A percentile compares a stretch with the other conserved stretches of the same genome.
Evolutionary conservation across 2,329 filamentous ascomycete species (phyloP).

Genomic region (Ophiostoma sp.): DNA sequence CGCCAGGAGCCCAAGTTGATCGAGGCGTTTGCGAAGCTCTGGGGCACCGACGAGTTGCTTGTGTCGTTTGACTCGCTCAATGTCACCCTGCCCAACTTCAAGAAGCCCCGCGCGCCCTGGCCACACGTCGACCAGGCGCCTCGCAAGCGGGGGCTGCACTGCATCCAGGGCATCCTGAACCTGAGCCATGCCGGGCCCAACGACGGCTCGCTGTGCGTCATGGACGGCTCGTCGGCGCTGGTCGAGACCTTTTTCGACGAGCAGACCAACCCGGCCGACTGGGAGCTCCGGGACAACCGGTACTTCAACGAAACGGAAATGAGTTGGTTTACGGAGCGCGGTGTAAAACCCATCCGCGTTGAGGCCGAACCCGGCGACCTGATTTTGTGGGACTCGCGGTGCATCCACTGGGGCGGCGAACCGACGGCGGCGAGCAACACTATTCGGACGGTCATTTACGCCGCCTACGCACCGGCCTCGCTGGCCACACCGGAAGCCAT

Average conservation of each 20-base stretch:
- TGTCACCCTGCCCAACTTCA: constrained; percentile 24
- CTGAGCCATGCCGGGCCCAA: constrained; percentile 22
- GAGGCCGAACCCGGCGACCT: constrained; percentile 40
- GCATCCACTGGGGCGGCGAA: constrained; percentile 41
- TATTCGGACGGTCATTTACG: constrained; percentile 40
- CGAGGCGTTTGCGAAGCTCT: constrained; percentile 42
- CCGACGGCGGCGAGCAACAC: constrained; percentile 33
- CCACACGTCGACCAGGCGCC: constrained; percentile 26
- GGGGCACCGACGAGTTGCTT: constrained; percentile 40
- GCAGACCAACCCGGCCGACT: constrained; percentile 32
- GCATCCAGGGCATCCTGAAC: constrained; percentile 27
- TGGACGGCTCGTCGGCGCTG: constrained; percentile 16
- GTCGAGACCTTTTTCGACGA: constrained; percentile 29
- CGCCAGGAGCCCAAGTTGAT: constrained; percentile 42
- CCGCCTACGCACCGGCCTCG: constrained; percentile 39
- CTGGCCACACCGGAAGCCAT: constrained; percentile 37
- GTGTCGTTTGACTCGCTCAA: constrained; percentile 42
- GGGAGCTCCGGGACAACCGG: constrained; percentile 27
- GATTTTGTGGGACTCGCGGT: constrained; percentile 40
- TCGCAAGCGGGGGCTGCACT: constrained; percentile 7
- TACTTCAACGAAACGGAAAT: constrained; percentile 13
- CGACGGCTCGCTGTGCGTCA: constrained; percentile 22
- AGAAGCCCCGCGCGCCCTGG: constrained; percentile 7
- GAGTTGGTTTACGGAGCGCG: constrained; percentile 5
- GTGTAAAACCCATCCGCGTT: constrained; percentile 32